Evolutionary conservation across 225 moss, liverwort and hornwort genomes (phyloP).

Genomic region (Pleurozium schreberi): DNA sequence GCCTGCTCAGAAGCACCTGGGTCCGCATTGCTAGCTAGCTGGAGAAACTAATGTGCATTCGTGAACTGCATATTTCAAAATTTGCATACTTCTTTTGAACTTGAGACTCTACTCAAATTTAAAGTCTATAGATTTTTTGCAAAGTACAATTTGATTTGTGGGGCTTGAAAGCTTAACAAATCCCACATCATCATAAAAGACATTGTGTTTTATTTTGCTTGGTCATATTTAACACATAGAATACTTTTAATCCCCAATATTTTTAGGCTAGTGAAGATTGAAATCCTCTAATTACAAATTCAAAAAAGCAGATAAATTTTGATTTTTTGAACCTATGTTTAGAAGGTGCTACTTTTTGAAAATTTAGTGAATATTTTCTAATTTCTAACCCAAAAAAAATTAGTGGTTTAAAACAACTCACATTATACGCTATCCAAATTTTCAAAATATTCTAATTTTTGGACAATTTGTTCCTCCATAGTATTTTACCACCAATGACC

Average conservation of each 20-base stretch:
- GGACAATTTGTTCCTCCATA: too few species aligned
- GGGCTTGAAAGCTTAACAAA: not conserved
- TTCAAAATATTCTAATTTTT: too few species aligned
- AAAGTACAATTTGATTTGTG: not conserved
- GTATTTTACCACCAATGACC: too few species aligned
- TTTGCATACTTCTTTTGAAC: not conserved
- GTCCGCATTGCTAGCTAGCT: not conserved
- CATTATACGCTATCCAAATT: too few species aligned
- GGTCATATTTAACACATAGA: not conserved
- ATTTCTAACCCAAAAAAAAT: too few species aligned
- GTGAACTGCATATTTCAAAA: not conserved
- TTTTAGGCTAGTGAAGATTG: not conserved
- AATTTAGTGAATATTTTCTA: not conserved
- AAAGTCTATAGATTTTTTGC: not conserved
- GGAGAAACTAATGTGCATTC: not conserved
- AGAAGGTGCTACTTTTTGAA: not conserved
- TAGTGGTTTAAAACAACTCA: too few species aligned
- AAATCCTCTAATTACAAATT: fast-evolving
- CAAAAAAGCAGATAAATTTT: not conserved
- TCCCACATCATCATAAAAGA: not conserved
- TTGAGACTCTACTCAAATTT: not conserved
- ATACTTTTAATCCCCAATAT: not conserved
- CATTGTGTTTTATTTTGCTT: not conserved
- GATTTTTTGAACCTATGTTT: not conserved
- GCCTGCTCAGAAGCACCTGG: not conserved